Evolutionary conservation across 23 red algal species (phyloP), one percentile per base, ranked within the genome.

Genomic region (Gracilaria gracilis): DNA sequence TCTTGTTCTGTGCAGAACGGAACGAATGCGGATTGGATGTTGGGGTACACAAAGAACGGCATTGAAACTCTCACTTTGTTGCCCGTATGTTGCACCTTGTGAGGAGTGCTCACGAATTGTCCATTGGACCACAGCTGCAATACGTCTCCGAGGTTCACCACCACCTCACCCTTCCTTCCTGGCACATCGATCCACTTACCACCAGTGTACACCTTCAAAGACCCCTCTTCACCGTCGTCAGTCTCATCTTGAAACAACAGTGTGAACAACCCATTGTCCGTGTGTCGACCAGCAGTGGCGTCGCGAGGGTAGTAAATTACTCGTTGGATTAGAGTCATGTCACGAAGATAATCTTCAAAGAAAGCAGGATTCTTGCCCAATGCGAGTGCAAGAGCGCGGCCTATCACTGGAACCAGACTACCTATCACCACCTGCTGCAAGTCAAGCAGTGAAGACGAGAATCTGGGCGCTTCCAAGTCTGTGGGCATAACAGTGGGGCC

Each of bases 251-350:
- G 80, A 13, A 83, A 46, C 32, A 83, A 44, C 11, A 66, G 8
- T 42, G 80, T 83, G 25, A 83, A 67, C 11, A 83, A 67, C 16
- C 27, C 80, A 83, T 21, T 83, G 80, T 83, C 80, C 23, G 80
- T 83, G 16, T 83, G 80, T 42, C 37, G 59, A n/a, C 80, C 80
- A 0, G 80, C 80, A 34, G 42, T 39, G 40, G 34, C 28, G 29
- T 67, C 57, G 23, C 40, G 57, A 5, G 57, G 57, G 25, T 83
- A 83, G 31, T 83, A 83, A 66, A 40, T 66, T 8, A 83, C 80
- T 42, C 80, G 49, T 66, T 83, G 80, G 38, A 83, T 83, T 40
- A 83, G 57, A 59, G 80, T 83, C 1, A 35, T 57, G 12, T 83
- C 58, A 19, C 9, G 29, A 21, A 83, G 34, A 40, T 67, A 44